These are phyloP conservation scores for Ophiocordyceps camponoti-rufipedis DNA, from an alignment of 2,329 filamentous ascomycete species.

Conservation along the genomic window DNA sequence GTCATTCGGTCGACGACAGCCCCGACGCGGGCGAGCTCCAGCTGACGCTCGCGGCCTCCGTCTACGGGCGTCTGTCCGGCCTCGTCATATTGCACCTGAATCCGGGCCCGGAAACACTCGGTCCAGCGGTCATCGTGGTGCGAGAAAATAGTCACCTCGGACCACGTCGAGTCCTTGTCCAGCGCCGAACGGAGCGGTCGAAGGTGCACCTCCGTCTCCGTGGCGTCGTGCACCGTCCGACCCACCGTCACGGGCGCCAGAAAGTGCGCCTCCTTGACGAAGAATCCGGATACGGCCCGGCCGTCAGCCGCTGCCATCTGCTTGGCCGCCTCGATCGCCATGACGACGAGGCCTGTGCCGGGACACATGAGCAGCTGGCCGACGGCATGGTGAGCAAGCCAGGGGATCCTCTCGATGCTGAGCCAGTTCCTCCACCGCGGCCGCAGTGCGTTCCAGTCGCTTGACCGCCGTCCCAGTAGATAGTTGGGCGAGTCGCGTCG, in stretches of 20 bases:
- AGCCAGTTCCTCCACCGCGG: constrained; percentile 8
- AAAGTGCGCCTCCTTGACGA: constrained; percentile 12
- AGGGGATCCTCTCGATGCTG: constrained; percentile 11
- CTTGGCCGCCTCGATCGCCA: constrained; percentile 9
- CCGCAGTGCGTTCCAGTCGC: constrained; percentile 4
- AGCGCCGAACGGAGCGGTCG: not conserved
- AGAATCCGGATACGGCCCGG: constrained; percentile 12
- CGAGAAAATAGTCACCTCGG: constrained; percentile 1
- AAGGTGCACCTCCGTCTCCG: constrained; percentile 1
- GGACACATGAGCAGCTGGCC: constrained; percentile 23
- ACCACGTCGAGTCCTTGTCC: constrained; percentile 1
- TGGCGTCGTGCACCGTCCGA: not conserved
- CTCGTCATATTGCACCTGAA: constrained; percentile 1
- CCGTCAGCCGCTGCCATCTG: constrained; percentile 5
- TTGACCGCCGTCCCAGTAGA: constrained; percentile 5
- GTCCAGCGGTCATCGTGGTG: constrained; percentile 1
- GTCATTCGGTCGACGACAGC: not conserved
- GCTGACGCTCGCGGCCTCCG: not conserved
- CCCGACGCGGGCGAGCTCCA: not conserved
- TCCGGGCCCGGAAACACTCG: constrained; percentile 1
- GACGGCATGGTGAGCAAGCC: constrained; percentile 25
- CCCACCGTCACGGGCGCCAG: constrained; percentile 4
- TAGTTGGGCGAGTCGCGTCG: constrained; percentile 1
- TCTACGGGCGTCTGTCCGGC: not conserved
- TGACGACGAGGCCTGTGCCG: constrained; percentile 16